Evolutionary conservation across 1,284 basidiomycete species (phyloP).

Genomic region (Puccinia brachypodii): DNA sequence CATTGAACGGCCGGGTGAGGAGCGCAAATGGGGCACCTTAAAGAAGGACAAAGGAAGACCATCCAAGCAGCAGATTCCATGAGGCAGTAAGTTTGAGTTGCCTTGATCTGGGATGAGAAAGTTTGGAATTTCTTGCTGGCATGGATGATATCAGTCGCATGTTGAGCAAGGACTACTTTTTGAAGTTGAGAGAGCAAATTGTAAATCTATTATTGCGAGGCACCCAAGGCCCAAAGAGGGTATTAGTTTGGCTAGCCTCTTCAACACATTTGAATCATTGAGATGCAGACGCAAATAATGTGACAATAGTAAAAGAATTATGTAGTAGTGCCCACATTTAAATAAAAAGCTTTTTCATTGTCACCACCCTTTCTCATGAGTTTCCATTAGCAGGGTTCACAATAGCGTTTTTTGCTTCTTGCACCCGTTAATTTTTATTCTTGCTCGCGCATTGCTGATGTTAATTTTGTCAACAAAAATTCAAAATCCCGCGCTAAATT

Average conservation of each 20-base stretch:
- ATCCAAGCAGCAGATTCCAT: conserved; percentile 15
- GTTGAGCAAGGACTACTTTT: conserved; percentile 26
- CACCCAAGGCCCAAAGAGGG: background rate
- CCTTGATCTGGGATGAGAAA: conserved; percentile 5
- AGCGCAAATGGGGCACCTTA: conserved; percentile 15
- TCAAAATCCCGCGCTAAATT: too few species aligned
- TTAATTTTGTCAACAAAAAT: too few species aligned
- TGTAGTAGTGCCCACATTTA: conserved; percentile 15
- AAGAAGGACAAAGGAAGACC: conserved; percentile 14
- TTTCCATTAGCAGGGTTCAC: conserved; percentile 29
- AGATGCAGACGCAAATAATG: background rate
- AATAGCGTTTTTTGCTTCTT: too few species aligned
- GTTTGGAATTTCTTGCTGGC: conserved; percentile 7
- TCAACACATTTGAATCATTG: too few species aligned
- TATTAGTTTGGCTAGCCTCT: too few species aligned
- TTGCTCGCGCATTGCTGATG: too few species aligned
- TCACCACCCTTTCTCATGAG: conserved; percentile 32
- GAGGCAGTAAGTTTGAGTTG: conserved; percentile 16
- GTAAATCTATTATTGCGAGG: conserved; percentile 6
- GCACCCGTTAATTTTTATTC: too few species aligned
- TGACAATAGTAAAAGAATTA: background rate
- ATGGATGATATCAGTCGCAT: conserved; percentile 34
- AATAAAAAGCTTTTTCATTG: conserved; percentile 40
- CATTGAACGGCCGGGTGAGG: conserved; percentile 35
- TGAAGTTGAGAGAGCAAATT: conserved; percentile 29